Conservation (phyloP, 768 basidiomycete genomes). For the Boletus fagicola region DNA sequence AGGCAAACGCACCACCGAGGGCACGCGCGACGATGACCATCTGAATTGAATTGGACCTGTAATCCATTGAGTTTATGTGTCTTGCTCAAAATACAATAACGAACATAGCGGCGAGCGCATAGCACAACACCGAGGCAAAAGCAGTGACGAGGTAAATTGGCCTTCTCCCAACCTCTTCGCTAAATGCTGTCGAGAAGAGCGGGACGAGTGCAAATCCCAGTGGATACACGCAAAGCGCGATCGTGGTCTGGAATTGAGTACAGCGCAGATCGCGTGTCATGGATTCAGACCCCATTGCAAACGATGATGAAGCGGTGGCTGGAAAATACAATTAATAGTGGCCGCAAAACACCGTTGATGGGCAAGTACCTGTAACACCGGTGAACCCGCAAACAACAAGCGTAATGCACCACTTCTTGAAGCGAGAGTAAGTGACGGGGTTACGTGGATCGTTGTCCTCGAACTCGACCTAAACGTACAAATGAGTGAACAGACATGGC, state of each 20-base stretch:
- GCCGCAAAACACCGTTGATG: background rate
- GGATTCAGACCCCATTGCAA: slow-evolving; percentile 51
- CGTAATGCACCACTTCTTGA: slow-evolving; percentile 42
- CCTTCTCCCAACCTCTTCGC: slow-evolving; percentile 66
- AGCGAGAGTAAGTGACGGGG: slow-evolving; percentile 36
- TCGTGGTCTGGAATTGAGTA: slow-evolving; percentile 42
- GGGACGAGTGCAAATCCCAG: slow-evolving; percentile 64
- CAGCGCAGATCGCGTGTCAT: slow-evolving; percentile 51
- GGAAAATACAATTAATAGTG: background rate
- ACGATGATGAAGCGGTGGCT: slow-evolving; percentile 54
- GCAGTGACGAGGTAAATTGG: slow-evolving; percentile 55
- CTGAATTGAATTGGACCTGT: slow-evolving; percentile 44
- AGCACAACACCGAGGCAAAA: slow-evolving; percentile 42
- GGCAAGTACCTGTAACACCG: slow-evolving; percentile 23
- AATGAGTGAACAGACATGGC: background rate
- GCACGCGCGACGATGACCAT: slow-evolving; percentile 61
- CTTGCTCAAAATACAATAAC: background rate
- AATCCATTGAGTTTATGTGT: background rate
- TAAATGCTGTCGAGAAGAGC: slow-evolving; percentile 62
- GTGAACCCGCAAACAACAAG: slow-evolving; percentile 33
- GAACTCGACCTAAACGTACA: slow-evolving; percentile 36
- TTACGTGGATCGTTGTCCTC: slow-evolving; percentile 37
- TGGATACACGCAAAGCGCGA: slow-evolving; percentile 52
- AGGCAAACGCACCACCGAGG: slow-evolving; percentile 61
- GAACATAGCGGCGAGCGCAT: slow-evolving; percentile 36